Evolutionary conservation across 345 rosid species (phyloP).

Genomic region (Eucalyptus regnans): DNA sequence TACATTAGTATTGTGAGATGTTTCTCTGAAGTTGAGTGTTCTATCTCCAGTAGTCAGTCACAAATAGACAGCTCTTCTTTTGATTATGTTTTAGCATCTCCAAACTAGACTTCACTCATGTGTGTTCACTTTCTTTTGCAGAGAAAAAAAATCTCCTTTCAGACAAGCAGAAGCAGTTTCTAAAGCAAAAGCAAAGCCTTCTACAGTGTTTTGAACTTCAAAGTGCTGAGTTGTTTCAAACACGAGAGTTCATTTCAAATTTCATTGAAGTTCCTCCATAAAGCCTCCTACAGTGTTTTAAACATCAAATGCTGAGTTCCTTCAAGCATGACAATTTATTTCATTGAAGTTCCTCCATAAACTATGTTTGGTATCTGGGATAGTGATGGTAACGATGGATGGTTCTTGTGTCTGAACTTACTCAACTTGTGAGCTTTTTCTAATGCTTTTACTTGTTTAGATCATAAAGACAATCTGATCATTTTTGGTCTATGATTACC

Average conservation of each 20-base stretch:
- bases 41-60: not conserved
- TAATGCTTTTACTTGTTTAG: not conserved
- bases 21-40: not conserved
- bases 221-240: not conserved
- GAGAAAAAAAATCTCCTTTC: not conserved
- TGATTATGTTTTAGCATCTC: not conserved
- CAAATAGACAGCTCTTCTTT: not conserved
- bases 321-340: not conserved
- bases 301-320: not conserved
- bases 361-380: not conserved
- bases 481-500: not conserved
- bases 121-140: not conserved
- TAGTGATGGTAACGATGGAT: not conserved
- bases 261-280: not conserved
- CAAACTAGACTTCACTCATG: not conserved
- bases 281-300: not conserved
- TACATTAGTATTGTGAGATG: not conserved
- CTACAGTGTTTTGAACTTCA: not conserved
- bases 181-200: not conserved
- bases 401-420: not conserved
- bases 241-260: not conserved
- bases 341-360: not conserved
- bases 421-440: not conserved
- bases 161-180: not conserved
- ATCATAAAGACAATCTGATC: not conserved